Percentiles rank a stretch among this genome's conserved stretches.
Evolutionary conservation across 257 asterid species (phyloP).

Genomic region (Plectranthus barbatus): DNA sequence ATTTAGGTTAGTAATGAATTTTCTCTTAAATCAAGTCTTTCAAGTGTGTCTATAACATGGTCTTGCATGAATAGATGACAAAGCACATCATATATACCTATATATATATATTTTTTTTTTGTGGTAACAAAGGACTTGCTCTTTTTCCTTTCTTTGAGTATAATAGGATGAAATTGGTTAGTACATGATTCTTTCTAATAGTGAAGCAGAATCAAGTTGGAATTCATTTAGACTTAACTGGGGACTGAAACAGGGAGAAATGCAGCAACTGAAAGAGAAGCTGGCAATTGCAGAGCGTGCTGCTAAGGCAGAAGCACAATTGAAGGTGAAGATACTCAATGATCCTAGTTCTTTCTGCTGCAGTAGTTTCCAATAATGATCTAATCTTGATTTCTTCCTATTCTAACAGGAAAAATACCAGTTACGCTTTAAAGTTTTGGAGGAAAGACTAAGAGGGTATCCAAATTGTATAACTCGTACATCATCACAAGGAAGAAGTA

Average conservation of each 20-base stretch:
- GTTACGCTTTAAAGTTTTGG: slow-evolving; percentile 78
- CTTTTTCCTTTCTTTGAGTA: neutral
- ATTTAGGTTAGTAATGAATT: neutral
- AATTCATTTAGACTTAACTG: slow-evolving; percentile 5
- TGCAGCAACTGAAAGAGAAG: slow-evolving; percentile 76
- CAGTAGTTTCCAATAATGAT: slow-evolving; percentile 2
- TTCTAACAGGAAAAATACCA: slow-evolving; percentile 70
- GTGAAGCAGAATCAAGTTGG: too few species aligned
- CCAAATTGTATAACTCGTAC: slow-evolving; percentile 35
- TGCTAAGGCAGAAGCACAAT: slow-evolving; percentile 73
- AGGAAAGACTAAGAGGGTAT: slow-evolving; percentile 59
- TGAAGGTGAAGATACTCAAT: slow-evolving; percentile 47
- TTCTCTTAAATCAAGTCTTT: neutral
- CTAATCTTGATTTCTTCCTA: slow-evolving; percentile 1
- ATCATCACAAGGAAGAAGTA: slow-evolving; percentile 41
- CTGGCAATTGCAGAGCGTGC: slow-evolving; percentile 77
- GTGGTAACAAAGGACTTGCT: too few species aligned
- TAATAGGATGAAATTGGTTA: too few species aligned
- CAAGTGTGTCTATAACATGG: neutral
- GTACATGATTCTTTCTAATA: too few species aligned
- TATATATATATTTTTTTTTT: too few species aligned
- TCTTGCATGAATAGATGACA: neutral
- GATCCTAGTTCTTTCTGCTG: slow-evolving; percentile 2
- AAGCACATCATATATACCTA: too few species aligned
- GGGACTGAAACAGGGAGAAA: slow-evolving; percentile 44